These are phyloP conservation scores for Aspergillus egyptiacus DNA, from an alignment of 495 filamentous ascomycete species.

Conservation along the genomic window DNA sequence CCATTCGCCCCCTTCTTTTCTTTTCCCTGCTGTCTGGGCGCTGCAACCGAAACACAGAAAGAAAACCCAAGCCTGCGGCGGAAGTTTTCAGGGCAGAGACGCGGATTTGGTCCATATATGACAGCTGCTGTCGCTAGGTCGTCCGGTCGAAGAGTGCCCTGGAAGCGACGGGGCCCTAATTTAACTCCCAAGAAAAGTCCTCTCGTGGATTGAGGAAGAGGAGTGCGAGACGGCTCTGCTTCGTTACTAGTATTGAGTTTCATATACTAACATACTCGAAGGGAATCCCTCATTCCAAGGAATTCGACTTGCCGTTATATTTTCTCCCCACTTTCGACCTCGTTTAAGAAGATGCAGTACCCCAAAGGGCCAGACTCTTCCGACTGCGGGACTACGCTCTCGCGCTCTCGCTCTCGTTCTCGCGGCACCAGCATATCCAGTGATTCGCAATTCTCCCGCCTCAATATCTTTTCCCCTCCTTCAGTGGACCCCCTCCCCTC, in stretches of 20 bases:
- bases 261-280: constrained; percentile 1
- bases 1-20: constrained; percentile 8
- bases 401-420: constrained; percentile 40
- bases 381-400: constrained; percentile 26
- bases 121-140: not conserved
- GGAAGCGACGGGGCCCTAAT: not conserved
- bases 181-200: not conserved
- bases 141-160: not conserved
- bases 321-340: not conserved
- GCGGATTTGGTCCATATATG: not conserved
- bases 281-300: not conserved
- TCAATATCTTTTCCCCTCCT: constrained; percentile 53
- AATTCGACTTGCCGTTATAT: not conserved
- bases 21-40: constrained; percentile 12
- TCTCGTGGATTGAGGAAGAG: not conserved
- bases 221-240: not conserved
- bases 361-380: constrained; percentile 33
- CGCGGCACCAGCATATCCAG: constrained; percentile 43
- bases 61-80: constrained; percentile 1
- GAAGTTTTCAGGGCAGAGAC: not conserved
- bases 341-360: constrained; percentile 23
- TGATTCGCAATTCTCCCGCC: constrained; percentile 36
- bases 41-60: constrained; percentile 7
- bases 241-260: not conserved
- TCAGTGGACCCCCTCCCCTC: constrained; percentile 73